These are phyloP conservation scores for Colletotrichum tropicicola DNA, from an alignment of 2,329 filamentous ascomycete species.

Conservation along the genomic window DNA sequence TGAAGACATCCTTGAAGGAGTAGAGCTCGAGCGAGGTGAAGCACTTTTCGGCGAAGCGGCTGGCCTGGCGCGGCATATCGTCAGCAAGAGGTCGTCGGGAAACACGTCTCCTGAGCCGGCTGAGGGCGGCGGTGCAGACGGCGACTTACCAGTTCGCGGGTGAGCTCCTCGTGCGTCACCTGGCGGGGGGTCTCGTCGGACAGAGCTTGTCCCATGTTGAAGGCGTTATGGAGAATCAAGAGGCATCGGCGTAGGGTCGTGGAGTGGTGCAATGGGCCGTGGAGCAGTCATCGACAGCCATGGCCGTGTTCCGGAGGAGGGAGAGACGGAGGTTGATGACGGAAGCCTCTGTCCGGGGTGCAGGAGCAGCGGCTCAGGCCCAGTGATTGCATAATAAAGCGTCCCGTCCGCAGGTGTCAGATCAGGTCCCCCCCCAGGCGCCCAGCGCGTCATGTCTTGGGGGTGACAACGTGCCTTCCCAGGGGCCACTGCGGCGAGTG, in stretches of 20 bases:
- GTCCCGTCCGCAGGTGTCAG: conserved; percentile 12
- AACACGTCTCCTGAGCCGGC: not conserved
- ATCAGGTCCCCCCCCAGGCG: not conserved
- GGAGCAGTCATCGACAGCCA: not conserved
- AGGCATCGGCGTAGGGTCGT: not conserved
- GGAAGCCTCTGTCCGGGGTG: not conserved
- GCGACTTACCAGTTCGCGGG: conserved; percentile 57
- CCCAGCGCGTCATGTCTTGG: conserved; percentile 10
- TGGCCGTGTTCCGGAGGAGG: not conserved
- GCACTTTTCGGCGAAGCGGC: conserved; percentile 73
- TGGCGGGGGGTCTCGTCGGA: conserved; percentile 54
- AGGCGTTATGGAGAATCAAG: not conserved
- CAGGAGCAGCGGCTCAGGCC: not conserved
- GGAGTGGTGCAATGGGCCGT: not conserved
- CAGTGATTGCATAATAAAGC: conserved; percentile 15
- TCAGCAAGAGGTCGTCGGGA: conserved; percentile 8
- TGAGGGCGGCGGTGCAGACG: not conserved
- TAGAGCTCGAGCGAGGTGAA: conserved; percentile 78
- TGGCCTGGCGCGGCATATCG: conserved; percentile 53
- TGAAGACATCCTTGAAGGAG: conserved; percentile 78
- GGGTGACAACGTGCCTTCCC: conserved; percentile 1
- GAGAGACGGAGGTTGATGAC: not conserved
- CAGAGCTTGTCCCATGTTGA: conserved; percentile 61
- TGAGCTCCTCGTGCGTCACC: conserved; percentile 61
- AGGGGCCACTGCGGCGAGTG: not conserved